Conservation (phyloP, 2,329 filamentous ascomycete species). For the Ceratocystis harringtonii region DNA sequence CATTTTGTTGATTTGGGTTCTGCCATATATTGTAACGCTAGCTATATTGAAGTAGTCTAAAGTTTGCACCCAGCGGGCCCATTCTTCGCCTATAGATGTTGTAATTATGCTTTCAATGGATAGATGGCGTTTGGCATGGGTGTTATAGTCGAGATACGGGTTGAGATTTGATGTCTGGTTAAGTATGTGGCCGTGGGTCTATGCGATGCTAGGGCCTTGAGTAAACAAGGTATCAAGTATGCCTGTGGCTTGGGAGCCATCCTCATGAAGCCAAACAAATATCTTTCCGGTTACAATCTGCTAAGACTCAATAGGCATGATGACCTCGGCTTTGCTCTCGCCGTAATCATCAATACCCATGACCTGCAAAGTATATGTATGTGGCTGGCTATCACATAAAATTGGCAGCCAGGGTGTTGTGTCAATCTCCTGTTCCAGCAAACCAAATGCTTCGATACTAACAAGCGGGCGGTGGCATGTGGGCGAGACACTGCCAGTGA, state of each 20-base stretch:
- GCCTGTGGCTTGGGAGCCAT: conserved; percentile 38
- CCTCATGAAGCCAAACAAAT: conserved; percentile 55
- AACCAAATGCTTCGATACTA: conserved; percentile 63
- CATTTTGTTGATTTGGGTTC: conserved; percentile 27
- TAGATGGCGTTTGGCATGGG: conserved; percentile 40
- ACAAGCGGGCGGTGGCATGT: conserved; percentile 65
- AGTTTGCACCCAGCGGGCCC: conserved; percentile 41
- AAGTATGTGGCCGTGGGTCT: conserved; percentile 15
- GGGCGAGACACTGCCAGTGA: conserved; percentile 66
- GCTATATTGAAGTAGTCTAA: conserved; percentile 40
- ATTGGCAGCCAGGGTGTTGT: conserved; percentile 61
- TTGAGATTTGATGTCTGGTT: conserved; percentile 39
- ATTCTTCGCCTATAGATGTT: conserved; percentile 19
- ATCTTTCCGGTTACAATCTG: conserved; percentile 71
- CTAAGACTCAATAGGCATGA: conserved; percentile 25
- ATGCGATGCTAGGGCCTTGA: conserved; percentile 23
- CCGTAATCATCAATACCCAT: conserved; percentile 45
- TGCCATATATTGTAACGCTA: conserved; percentile 27
- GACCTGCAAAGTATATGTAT: conserved; percentile 54
- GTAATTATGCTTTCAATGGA: conserved; percentile 33
- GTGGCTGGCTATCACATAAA: conserved; percentile 47
- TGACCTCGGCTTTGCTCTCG: conserved; percentile 33
- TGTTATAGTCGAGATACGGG: conserved; percentile 43
- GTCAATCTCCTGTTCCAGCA: conserved; percentile 68
- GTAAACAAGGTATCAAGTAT: background rate